These are phyloP conservation scores for Elymus sibiricus DNA, from an alignment of 176 grass and related monocot genomes.

Conservation along the genomic window DNA sequence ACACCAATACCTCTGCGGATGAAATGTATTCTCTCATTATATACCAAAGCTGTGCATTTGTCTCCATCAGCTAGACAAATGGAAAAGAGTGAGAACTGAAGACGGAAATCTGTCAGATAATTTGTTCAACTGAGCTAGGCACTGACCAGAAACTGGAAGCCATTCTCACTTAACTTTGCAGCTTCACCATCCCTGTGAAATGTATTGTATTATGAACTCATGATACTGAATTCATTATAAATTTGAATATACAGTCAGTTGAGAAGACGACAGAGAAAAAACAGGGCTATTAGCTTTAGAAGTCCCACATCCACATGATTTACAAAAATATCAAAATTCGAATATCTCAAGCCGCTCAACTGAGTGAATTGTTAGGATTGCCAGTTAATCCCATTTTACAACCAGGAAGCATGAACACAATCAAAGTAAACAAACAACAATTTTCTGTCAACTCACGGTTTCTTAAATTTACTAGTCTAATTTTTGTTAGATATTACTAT, in stretches of 20 bases:
- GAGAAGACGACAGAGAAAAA: neutral
- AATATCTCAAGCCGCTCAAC: neutral
- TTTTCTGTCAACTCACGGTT: neutral
- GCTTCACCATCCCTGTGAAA: conserved; percentile 75
- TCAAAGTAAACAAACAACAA: neutral
- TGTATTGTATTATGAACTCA: conserved; percentile 31
- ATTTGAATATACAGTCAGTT: neutral
- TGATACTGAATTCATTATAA: neutral
- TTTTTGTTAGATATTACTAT: conserved; percentile 1
- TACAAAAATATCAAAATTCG: neutral
- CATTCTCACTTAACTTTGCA: conserved; percentile 90
- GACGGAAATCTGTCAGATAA: conserved; percentile 13
- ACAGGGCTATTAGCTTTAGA: neutral
- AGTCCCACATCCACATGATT: neutral
- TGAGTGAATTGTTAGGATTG: neutral
- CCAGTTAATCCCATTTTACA: neutral
- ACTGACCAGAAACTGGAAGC: conserved; percentile 89
- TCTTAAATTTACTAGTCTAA: conserved; percentile 5
- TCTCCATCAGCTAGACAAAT: conserved; percentile 84
- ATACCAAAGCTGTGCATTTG: conserved; percentile 95
- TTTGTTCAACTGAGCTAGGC: conserved; percentile 16
- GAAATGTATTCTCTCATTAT: conserved; percentile 99
- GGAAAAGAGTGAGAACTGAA: conserved; percentile 34
- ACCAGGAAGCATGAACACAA: conserved; percentile 3
- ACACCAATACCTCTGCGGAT: conserved; percentile 73